phyloP scores from a whole-genome alignment of 2,329 filamentous ascomycete species.

The Arthrobotrys megalospora region DNA sequence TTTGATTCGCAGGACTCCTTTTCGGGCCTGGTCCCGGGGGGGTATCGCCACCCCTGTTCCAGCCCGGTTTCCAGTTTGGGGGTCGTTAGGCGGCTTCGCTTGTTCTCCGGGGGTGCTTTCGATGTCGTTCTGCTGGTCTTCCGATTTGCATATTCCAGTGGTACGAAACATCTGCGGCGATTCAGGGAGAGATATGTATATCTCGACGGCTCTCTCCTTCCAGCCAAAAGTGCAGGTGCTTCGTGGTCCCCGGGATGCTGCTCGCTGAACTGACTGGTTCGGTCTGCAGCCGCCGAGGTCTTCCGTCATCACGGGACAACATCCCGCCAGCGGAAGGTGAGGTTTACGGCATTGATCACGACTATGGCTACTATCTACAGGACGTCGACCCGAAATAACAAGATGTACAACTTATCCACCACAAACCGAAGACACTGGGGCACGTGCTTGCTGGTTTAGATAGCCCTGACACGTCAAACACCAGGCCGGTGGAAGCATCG shows the following conservation, averaged over 20 bases:
- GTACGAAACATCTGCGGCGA: slow-evolving; percentile 2
- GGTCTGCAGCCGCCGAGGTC: slow-evolving; percentile 20
- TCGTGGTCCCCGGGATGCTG: slow-evolving; percentile 23
- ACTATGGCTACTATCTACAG: slow-evolving; percentile 56
- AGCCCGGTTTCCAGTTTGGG: slow-evolving; percentile 30
- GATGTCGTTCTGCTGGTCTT: slow-evolving; percentile 22
- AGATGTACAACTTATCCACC: slow-evolving; percentile 23
- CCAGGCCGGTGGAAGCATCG: slow-evolving; percentile 29
- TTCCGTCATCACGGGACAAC: slow-evolving; percentile 18
- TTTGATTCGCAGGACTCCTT: slow-evolving; percentile 58
- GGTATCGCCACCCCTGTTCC: slow-evolving; percentile 20
- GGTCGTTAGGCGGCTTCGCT: slow-evolving; percentile 17
- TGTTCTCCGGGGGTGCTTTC: slow-evolving; percentile 12
- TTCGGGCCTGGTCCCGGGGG: slow-evolving; percentile 52
- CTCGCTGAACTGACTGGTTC: slow-evolving; percentile 30
- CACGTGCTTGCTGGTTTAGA: slow-evolving; percentile 38
- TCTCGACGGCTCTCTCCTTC: slow-evolving; percentile 26
- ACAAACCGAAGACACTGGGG: slow-evolving; percentile 17
- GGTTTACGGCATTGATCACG: slow-evolving; percentile 50
- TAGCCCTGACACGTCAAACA: slow-evolving; percentile 7
- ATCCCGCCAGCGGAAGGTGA: neutral
- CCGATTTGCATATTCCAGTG: slow-evolving; percentile 1
- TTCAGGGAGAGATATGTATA: slow-evolving; percentile 28
- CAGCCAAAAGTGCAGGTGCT: slow-evolving; percentile 49
- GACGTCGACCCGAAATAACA: slow-evolving; percentile 12